Evolutionary conservation across 495 filamentous ascomycete species (phyloP).

Genomic region (Xylaria bambusicola): DNA sequence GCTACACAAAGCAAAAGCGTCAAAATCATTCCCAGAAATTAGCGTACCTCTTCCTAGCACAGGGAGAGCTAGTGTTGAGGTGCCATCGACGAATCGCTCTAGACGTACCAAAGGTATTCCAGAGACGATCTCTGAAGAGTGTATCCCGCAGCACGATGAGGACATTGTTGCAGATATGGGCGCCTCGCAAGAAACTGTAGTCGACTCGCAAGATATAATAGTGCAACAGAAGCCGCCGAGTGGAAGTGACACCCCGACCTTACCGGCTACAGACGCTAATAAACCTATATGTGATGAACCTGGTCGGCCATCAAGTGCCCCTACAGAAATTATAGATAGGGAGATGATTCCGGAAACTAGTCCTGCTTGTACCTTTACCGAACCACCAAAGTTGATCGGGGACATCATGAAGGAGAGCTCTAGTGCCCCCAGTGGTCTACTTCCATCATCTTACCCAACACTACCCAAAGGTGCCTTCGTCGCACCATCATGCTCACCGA

Average conservation of each 20-base stretch:
- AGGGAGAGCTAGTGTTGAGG: slow-evolving; percentile 36
- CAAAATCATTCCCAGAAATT: slow-evolving; percentile 39
- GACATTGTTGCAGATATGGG: slow-evolving; percentile 17
- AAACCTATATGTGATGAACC: slow-evolving; percentile 1
- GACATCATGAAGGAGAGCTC: slow-evolving; percentile 26
- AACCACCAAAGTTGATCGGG: slow-evolving; percentile 20
- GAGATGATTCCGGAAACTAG: slow-evolving; percentile 46
- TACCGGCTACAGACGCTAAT: slow-evolving; percentile 1
- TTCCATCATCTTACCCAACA: slow-evolving; percentile 22
- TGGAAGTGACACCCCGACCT: neutral
- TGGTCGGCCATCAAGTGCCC: slow-evolving; percentile 19
- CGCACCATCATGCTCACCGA: neutral
- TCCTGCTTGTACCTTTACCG: slow-evolving; percentile 27
- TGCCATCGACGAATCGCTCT: slow-evolving; percentile 41
- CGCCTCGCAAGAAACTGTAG: slow-evolving; percentile 34
- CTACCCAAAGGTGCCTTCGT: slow-evolving; percentile 4
- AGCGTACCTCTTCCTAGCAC: slow-evolving; percentile 33
- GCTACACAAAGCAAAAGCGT: slow-evolving; percentile 37
- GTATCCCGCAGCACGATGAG: slow-evolving; percentile 25
- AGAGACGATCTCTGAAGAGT: slow-evolving; percentile 22
- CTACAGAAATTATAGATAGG: slow-evolving; percentile 16
- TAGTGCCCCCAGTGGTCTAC: slow-evolving; percentile 21
- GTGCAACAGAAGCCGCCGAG: slow-evolving; percentile 4
- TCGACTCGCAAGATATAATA: slow-evolving; percentile 32
- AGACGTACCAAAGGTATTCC: slow-evolving; percentile 16